These are phyloP conservation scores for Phytopythium oedochilum DNA, from an alignment of 352 stramenopile genomes.

Conservation along the genomic window DNA sequence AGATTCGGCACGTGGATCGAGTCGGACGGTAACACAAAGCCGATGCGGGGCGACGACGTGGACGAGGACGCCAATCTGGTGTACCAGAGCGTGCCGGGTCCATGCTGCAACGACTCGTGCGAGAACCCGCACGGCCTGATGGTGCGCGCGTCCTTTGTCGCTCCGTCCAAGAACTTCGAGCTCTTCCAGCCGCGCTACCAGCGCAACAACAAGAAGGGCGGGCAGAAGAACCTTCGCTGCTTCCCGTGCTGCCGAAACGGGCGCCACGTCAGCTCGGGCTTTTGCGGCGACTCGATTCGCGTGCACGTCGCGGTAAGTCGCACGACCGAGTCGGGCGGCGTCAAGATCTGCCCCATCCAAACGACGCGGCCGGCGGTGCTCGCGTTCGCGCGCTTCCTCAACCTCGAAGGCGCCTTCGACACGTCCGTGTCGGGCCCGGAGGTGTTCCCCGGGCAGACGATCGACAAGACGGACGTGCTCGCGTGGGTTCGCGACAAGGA, in stretches of 20 bases:
- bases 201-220: constrained; percentile 89
- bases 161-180: constrained; percentile 70
- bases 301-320: constrained; percentile 78
- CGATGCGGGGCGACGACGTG: constrained; percentile 64
- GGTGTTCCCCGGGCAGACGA: constrained; percentile 72
- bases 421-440: constrained; percentile 59
- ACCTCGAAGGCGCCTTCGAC: constrained; percentile 70
- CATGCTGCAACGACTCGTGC: constrained; percentile 79
- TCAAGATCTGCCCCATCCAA: constrained; percentile 81
- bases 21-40: constrained; percentile 72
- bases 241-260: constrained; percentile 83
- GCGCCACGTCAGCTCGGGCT: constrained; percentile 78
- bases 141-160: constrained; percentile 76
- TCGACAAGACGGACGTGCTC: constrained; percentile 61
- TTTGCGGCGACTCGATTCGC: constrained; percentile 82
- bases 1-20: constrained; percentile 83
- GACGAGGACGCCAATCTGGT: constrained; percentile 65
- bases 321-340: constrained; percentile 64
- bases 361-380: constrained; percentile 55
- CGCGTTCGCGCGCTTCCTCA: constrained; percentile 68
- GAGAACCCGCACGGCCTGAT: constrained; percentile 80
- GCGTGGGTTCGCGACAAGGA: constrained; percentile 69
- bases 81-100: constrained; percentile 69
- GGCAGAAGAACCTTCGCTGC: constrained; percentile 86
- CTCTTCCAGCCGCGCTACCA: constrained; percentile 82